Base-by-base conservation (phyloP, 768 basidiomycete species). In the Pulveroboletus sp. region DNA sequence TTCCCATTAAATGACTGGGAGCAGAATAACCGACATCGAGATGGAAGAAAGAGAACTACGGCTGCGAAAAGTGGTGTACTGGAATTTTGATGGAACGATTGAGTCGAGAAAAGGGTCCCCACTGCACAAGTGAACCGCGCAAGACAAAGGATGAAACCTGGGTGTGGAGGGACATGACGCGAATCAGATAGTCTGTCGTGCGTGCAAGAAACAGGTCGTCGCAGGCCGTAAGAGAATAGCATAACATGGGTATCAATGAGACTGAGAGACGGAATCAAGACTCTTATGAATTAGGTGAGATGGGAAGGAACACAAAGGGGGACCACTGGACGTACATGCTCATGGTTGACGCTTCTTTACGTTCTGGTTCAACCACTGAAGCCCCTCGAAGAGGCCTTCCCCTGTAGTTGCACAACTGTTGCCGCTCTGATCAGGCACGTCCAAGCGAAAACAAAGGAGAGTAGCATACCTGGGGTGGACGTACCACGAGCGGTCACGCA, bases 401-500 rank as follows among this genome's bases (percentile, higher is more conserved):
- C 95, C 95, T 26, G 93, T 93, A 27, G 93, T 94, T 15, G 93
- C 93, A 64, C 93, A 96, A 71, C 93, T 96, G 54, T 32, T 47
- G 14, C 35, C 38, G 28, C 8, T 21, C 13, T n/a, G 27, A 44
- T 51, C 15, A 39, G 60, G 39, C 37, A 51, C 35, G 11, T 7
- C 6, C n/a, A 47, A 39, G 27, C 15, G 1, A 6, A 1, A 6
- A 39, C 47, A 38, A 41, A 37, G 28, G 39, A 17, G 3, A 30
- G 21, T 46, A 14, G 37, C 69, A 81, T 60, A 95, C 89, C 93
- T 96, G 44, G 95, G 95, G 73, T 98, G 95, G 46, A 97, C 94
- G 79, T 97, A 98, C 95, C 95, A 98, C 69, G 89, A 93, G 53
- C 95, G 79, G 64, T 97, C 94, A 53, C 91, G 85, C 95, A 98